phyloP scores from a whole-genome alignment of 495 filamentous ascomycete genomes.

The Xylaria castorea region DNA sequence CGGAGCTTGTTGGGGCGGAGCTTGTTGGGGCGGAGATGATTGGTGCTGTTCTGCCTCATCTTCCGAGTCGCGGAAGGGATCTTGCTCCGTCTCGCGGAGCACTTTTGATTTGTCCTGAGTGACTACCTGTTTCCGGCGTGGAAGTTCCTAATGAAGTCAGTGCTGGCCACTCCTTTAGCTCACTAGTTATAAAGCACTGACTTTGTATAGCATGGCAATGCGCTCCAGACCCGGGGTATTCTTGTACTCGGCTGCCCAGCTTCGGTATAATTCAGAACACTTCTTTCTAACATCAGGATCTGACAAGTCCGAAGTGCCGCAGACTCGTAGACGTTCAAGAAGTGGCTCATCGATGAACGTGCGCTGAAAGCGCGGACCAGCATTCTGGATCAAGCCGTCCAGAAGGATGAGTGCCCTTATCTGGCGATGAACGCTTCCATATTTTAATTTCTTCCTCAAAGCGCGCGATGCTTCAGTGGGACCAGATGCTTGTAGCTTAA shows the following conservation, averaged over 20 bases:
- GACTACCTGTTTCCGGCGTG: constrained; percentile 59
- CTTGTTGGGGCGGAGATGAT: constrained; percentile 18
- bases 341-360: constrained; percentile 91
- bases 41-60: constrained; percentile 53
- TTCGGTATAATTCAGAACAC: constrained; percentile 81
- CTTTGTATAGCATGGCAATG: constrained; percentile 80
- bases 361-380: constrained; percentile 85
- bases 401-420: constrained; percentile 88
- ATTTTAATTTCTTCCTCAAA: constrained; percentile 98
- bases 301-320: constrained; percentile 82
- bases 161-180: constrained; percentile 1
- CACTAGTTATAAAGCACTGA: constrained; percentile 28
- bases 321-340: constrained; percentile 88
- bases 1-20: constrained; percentile 9
- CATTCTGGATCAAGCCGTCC: constrained; percentile 94
- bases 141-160: constrained; percentile 53
- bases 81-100: constrained; percentile 71
- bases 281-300: constrained; percentile 86
- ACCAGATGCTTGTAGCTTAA: constrained; percentile 86
- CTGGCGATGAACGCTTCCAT: constrained; percentile 91
- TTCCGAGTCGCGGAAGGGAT: constrained; percentile 67
- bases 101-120: constrained; percentile 81
- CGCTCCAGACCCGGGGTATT: constrained; percentile 79
- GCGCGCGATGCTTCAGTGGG: constrained; percentile 91
- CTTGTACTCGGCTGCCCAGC: constrained; percentile 88